Percentiles rank a stretch among this genome's conserved stretches.
These are phyloP conservation scores for Fusarium buharicum DNA, from an alignment of 2,329 filamentous ascomycete species.

Conservation along the genomic window DNA sequence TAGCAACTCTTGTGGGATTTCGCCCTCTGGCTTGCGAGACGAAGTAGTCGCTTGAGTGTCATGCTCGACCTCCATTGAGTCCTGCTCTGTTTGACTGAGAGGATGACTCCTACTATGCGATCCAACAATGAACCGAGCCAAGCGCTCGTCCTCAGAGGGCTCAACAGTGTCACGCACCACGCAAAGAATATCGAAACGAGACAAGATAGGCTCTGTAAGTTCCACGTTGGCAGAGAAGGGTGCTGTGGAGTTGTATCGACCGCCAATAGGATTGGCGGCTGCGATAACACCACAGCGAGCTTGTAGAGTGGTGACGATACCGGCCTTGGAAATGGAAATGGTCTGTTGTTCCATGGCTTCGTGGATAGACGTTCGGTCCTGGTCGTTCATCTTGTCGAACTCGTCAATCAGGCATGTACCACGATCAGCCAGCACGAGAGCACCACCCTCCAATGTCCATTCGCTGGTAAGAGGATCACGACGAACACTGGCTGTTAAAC, in stretches of 20 bases:
- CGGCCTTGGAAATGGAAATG: slow-evolving; percentile 98
- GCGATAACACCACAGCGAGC: slow-evolving; percentile 96
- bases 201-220: slow-evolving; percentile 95
- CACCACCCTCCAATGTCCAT: slow-evolving; percentile 97
- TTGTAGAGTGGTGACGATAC: slow-evolving; percentile 96
- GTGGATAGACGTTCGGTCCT: slow-evolving; percentile 97
- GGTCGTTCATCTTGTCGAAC: slow-evolving; percentile 99
- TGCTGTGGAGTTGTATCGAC: slow-evolving; percentile 95
- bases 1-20: slow-evolving; percentile 89
- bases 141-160: slow-evolving; percentile 87
- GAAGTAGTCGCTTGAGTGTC: slow-evolving; percentile 53
- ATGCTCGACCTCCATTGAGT: slow-evolving; percentile 72
- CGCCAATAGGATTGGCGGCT: slow-evolving; percentile 94
- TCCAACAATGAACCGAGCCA: slow-evolving; percentile 93
- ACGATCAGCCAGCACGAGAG: slow-evolving; percentile 91
- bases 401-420: slow-evolving; percentile 97
- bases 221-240: slow-evolving; percentile 97
- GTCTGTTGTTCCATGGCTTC: slow-evolving; percentile 99
- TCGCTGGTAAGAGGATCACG: slow-evolving; percentile 95
- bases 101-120: slow-evolving; percentile 93
- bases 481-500: slow-evolving; percentile 95
- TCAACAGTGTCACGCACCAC: slow-evolving; percentile 97
- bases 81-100: slow-evolving; percentile 60
- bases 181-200: slow-evolving; percentile 96
- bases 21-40: slow-evolving; percentile 60